phyloP scores from a whole-genome alignment of 805 yeast genomes.

The Kodamaea laetipori region DNA sequence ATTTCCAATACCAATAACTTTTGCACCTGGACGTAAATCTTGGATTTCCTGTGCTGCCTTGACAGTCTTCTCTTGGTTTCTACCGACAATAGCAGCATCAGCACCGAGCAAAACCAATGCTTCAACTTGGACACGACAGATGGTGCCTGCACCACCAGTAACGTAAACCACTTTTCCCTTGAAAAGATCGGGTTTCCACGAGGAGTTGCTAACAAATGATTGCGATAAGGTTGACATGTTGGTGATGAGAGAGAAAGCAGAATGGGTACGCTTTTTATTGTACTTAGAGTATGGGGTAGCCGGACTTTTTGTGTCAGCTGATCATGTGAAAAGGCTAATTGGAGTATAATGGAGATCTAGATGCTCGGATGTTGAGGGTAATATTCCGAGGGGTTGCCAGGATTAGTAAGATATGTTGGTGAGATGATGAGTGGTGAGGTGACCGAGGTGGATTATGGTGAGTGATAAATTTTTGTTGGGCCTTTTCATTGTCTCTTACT shows the following conservation, averaged over 20 bases:
- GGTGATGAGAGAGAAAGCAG: background rate
- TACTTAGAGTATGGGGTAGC: no score
- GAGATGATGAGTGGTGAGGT: no score
- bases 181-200: constrained; percentile 29
- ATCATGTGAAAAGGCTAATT: background rate
- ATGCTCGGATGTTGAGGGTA: no score
- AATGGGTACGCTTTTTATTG: background rate
- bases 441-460: no score
- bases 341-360: no score
- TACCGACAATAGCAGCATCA: constrained; percentile 29
- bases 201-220: constrained; percentile 20
- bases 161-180: constrained; percentile 31
- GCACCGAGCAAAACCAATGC: constrained; percentile 32
- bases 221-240: constrained; percentile 17
- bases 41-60: constrained; percentile 26
- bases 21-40: constrained; percentile 25
- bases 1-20: constrained; percentile 24
- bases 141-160: constrained; percentile 34
- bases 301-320: background rate
- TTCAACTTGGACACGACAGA: constrained; percentile 30
- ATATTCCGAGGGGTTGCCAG: no score
- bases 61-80: constrained; percentile 27
- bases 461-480: no score
- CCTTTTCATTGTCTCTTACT: no score
- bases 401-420: no score